Conservation (phyloP, 75 land plant species). For the Selaginella moellendorffii region DNA sequence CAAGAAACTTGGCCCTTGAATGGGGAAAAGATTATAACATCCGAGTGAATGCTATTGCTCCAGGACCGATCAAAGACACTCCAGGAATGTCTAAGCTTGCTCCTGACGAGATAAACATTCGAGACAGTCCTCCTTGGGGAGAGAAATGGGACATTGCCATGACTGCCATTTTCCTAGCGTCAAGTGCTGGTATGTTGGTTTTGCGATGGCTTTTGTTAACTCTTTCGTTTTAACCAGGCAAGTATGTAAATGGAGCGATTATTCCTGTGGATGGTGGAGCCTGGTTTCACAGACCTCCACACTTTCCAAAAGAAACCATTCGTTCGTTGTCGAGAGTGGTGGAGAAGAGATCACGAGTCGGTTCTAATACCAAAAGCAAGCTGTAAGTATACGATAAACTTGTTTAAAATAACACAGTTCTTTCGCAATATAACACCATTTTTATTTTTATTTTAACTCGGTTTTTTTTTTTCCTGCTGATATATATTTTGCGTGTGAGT, state of each 20-base stretch:
- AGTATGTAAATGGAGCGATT: conserved; percentile 65
- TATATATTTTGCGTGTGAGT: too few species aligned
- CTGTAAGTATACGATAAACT: too few species aligned
- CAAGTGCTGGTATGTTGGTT: conserved; percentile 85
- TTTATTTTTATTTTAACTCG: too few species aligned
- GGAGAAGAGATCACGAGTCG: conserved; percentile 61
- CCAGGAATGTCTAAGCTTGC: conserved; percentile 77
- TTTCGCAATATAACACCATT: too few species aligned
- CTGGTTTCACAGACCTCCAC: conserved; percentile 60
- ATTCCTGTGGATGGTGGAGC: conserved; percentile 75
- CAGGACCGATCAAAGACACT: conserved; percentile 87
- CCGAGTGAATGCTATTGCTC: conserved; percentile 92
- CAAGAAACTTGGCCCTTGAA: conserved; percentile 85
- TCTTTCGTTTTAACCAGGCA: conserved; percentile 37
- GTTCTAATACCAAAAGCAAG: conserved; percentile 26
- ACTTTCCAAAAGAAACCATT: conserved; percentile 48
- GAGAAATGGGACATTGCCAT: conserved; percentile 98
- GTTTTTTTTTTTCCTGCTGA: too few species aligned
- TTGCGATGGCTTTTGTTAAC: conserved; percentile 67
- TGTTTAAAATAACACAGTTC: too few species aligned
- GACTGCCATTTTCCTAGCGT: conserved; percentile 77
- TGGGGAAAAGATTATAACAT: conserved; percentile 97
- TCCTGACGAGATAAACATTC: conserved; percentile 40
- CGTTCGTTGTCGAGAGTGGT: conserved; percentile 51
- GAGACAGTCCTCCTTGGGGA: conserved; percentile 43